Evolutionary conservation across 257 asterid genomes (phyloP).

Genomic region (Orobanche coerulescens): DNA sequence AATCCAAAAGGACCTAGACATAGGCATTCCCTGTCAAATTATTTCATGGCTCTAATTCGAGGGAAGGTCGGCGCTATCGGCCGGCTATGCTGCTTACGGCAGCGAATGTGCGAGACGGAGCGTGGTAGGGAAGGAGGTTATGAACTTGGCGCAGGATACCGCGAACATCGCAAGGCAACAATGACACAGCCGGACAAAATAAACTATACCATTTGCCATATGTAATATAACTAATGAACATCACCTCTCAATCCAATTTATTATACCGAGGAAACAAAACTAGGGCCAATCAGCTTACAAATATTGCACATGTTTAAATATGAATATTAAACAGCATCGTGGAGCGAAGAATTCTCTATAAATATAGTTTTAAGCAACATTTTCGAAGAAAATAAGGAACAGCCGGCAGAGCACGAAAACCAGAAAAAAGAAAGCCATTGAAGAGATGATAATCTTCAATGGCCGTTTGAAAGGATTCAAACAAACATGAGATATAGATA

Average conservation of each 20-base stretch:
- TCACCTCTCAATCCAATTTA: conserved; percentile 17
- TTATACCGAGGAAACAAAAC: conserved; percentile 25
- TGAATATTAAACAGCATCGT: conserved; percentile 7
- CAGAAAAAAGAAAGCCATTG: conserved; percentile 8
- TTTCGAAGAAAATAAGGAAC: conserved; percentile 5
- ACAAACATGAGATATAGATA: conserved; percentile 12
- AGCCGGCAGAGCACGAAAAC: not conserved
- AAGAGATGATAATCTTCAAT: conserved; percentile 15
- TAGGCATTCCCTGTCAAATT: no score
- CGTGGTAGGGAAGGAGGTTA: no score
- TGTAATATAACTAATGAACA: no score
- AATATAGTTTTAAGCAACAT: conserved; percentile 12
- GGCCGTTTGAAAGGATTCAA: conserved; percentile 7
- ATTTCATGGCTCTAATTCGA: no score
- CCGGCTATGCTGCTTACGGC: no score
- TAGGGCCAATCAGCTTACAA: conserved; percentile 25
- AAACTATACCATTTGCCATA: no score
- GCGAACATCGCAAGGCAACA: no score
- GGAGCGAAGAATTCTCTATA: conserved; percentile 17
- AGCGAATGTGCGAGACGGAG: no score
- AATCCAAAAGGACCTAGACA: no score
- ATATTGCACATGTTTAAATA: conserved; percentile 16
- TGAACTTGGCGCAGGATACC: no score
- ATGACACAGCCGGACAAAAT: no score
- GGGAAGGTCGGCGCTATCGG: no score